These are phyloP conservation scores for Termitomyces sp. DNA, from an alignment of 768 basidiomycete genomes.

Conservation along the genomic window DNA sequence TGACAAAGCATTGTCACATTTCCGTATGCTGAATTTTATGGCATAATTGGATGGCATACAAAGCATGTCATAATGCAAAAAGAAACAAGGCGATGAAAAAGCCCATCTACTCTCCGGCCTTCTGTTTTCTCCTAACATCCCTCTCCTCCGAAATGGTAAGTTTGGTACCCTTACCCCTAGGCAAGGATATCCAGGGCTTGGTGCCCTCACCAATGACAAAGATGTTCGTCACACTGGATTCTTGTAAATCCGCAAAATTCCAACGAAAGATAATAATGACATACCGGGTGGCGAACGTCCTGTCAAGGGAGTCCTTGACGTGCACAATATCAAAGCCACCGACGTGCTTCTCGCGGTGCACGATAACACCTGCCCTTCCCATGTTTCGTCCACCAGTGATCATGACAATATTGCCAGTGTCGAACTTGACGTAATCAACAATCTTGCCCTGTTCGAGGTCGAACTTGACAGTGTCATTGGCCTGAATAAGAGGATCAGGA, in stretches of 20 bases:
- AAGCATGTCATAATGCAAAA: slow-evolving; percentile 29
- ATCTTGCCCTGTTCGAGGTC: slow-evolving; percentile 96
- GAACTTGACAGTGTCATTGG: slow-evolving; percentile 97
- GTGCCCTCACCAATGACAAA: slow-evolving; percentile 95
- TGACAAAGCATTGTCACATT: neutral
- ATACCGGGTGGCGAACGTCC: slow-evolving; percentile 96
- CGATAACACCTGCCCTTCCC: slow-evolving; percentile 95
- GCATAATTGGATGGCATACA: slow-evolving; percentile 33
- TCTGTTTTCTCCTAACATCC: slow-evolving; percentile 81
- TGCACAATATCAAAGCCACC: slow-evolving; percentile 99
- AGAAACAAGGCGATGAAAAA: slow-evolving; percentile 13
- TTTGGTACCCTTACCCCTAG: slow-evolving; percentile 97
- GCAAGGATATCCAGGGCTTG: slow-evolving; percentile 96
- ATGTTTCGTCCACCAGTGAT: slow-evolving; percentile 99
- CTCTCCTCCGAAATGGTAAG: slow-evolving; percentile 96
- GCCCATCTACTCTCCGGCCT: slow-evolving; percentile 59
- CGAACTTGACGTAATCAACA: slow-evolving; percentile 88
- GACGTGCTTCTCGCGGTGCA: slow-evolving; percentile 94
- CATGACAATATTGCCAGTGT: slow-evolving; percentile 95
- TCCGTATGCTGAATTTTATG: slow-evolving; percentile 14
- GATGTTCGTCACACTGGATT: slow-evolving; percentile 83
- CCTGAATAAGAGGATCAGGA: slow-evolving; percentile 91
- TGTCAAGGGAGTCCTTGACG: slow-evolving; percentile 91
- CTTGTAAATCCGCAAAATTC: neutral
- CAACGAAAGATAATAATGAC: slow-evolving; percentile 18